These are phyloP conservation scores for Fusarium sp. DNA, from an alignment of 2,329 filamentous ascomycete genomes.

Conservation along the genomic window DNA sequence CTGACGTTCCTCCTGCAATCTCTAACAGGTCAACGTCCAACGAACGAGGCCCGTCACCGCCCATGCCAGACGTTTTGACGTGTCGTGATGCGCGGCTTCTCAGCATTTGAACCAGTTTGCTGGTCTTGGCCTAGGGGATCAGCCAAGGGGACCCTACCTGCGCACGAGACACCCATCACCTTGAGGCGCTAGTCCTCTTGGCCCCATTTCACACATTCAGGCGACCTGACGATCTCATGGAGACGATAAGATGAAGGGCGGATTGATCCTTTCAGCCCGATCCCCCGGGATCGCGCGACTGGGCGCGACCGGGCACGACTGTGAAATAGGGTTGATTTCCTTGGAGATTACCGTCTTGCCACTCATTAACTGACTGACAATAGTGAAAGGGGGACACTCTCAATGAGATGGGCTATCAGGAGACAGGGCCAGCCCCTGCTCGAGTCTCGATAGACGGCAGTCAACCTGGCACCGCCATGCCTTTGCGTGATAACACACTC, in stretches of 20 bases:
- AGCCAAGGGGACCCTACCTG: slow-evolving; percentile 28
- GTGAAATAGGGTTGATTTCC: slow-evolving; percentile 5
- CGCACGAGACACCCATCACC: slow-evolving; percentile 31
- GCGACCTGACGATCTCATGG: slow-evolving; percentile 24
- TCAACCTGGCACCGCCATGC: slow-evolving; percentile 9
- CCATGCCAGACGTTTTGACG: background rate
- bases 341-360: background rate
- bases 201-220: slow-evolving; percentile 26
- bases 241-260: slow-evolving; percentile 31
- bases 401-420: background rate
- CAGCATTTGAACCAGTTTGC: slow-evolving; percentile 26
- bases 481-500: slow-evolving; percentile 12
- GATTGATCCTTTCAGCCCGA: slow-evolving; percentile 18
- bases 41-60: background rate
- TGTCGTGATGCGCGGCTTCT: slow-evolving; percentile 4
- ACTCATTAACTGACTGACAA: background rate
- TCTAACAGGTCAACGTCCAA: slow-evolving; percentile 1
- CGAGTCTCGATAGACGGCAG: slow-evolving; percentile 7
- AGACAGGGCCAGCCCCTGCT: background rate
- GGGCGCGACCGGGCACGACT: slow-evolving; percentile 8
- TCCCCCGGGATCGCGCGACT: slow-evolving; percentile 23
- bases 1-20: slow-evolving; percentile 30
- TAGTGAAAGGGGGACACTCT: background rate
- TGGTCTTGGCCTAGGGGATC: slow-evolving; percentile 32
- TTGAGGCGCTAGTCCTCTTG: slow-evolving; percentile 32